Base-by-base conservation (phyloP, 352 stramenopile species). In the Phytophthora ohioensis region DNA sequence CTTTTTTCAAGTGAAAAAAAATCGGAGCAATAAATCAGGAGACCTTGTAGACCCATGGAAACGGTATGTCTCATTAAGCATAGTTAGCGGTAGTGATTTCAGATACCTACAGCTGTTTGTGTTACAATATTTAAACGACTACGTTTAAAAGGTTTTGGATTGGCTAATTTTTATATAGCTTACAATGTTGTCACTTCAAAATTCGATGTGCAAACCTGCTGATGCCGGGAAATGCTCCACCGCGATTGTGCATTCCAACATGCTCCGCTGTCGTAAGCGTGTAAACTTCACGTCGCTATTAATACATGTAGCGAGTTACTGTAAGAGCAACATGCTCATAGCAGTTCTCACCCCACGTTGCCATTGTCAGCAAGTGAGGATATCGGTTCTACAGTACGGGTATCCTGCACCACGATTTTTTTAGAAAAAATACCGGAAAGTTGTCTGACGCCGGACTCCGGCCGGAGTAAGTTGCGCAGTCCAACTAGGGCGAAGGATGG, bases 1-100 rank as follows among this genome's bases (percentile, higher is more conserved):
- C 39, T 71, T 62, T 48, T 61, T 69, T 65, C 15, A 56, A 42
- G 43, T 49, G n/a, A 46, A 32, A 45, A 43, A 41, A 54, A 36
- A 56, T 61, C 41, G 49, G 41, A 56, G 7, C 11, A 38, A 71
- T 21, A 67, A 75, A 75, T 75, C 67, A 75, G 67, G 11, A 32
- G n/a, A 5, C 13, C 27, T 60, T 60, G 15, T 60, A 49, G 8
- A 41, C 2, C 51, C 38, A 8, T 1, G 12, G 41, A 15, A 15
- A 51, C 39, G 27, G 54, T 60, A 47, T 13, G 3, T 5, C 6
- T 21, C 0, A 30, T 6, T 4, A 15, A 5, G 4, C 42, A 34
- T 64, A 68, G 21, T 68, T 8, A 49, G 21, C 2, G 0, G 1
- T 15, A 62, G 60, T 62, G 3, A 36, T 17, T 56, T 21, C 10